Evolutionary conservation across 2,329 filamentous ascomycete species (phyloP).

Genomic region (Pleurostoma richardsiae): DNA sequence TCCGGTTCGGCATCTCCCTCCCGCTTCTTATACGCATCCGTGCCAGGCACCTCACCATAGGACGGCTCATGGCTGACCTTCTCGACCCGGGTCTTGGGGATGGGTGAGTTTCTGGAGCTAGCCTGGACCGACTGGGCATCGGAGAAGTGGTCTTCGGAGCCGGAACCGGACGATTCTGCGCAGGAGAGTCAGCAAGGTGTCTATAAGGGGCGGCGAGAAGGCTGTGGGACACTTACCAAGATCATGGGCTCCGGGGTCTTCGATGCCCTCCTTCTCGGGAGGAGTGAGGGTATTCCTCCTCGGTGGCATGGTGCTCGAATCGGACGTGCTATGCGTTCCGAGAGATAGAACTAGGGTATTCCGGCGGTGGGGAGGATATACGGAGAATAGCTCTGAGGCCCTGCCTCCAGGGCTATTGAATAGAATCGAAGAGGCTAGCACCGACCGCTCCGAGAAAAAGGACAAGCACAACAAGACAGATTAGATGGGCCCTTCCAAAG

Average conservation of each 20-base stretch:
- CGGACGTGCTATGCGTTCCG: too few relatives aligned
- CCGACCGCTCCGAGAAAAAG: too few relatives aligned
- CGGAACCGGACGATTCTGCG: slow-evolving; percentile 36
- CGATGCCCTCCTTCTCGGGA: slow-evolving; percentile 32
- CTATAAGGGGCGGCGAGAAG: background rate
- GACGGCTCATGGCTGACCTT: slow-evolving; percentile 53
- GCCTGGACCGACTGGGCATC: slow-evolving; percentile 53
- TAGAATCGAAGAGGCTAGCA: too few relatives aligned
- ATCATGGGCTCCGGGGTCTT: slow-evolving; percentile 56
- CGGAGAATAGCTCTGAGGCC: too few relatives aligned
- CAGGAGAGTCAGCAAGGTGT: too few relatives aligned
- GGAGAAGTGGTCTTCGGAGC: slow-evolving; percentile 66
- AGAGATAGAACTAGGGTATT: too few relatives aligned
- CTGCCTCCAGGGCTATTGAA: too few relatives aligned
- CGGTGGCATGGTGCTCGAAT: too few relatives aligned
- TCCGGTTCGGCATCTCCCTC: slow-evolving; percentile 55
- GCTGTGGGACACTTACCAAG: slow-evolving; percentile 37
- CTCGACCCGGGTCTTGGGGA: slow-evolving; percentile 55
- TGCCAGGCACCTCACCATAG: slow-evolving; percentile 58
- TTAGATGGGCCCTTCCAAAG: too few relatives aligned
- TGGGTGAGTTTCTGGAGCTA: slow-evolving; percentile 42
- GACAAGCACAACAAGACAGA: too few relatives aligned
- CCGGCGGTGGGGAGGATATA: too few relatives aligned
- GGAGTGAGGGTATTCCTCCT: slow-evolving; percentile 26
- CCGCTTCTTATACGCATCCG: slow-evolving; percentile 50